Conservation (phyloP, 1,139 yeast species). For the Arxiozyma heterogenica region DNA sequence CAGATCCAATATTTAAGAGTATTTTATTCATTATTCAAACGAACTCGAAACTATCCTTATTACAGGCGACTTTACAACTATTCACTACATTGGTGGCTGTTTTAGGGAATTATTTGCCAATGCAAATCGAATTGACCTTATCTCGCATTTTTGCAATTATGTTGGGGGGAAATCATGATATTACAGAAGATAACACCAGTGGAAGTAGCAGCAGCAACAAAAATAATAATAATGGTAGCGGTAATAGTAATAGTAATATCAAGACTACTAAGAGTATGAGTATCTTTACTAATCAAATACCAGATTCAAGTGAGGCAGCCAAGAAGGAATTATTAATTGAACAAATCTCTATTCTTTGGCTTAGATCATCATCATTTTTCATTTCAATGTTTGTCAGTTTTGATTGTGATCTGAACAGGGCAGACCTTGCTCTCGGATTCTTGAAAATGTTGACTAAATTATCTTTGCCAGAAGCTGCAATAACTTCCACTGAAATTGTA, state of each 20-base stretch:
- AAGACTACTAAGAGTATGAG: neutral
- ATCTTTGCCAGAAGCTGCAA: conserved; percentile 73
- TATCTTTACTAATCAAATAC: neutral
- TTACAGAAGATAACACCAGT: conserved; percentile 17
- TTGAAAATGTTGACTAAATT: conserved; percentile 65
- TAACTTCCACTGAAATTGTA: conserved; percentile 69
- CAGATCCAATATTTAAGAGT: conserved; percentile 77
- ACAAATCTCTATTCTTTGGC: conserved; percentile 74
- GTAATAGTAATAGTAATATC: neutral
- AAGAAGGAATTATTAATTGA: conserved; percentile 78
- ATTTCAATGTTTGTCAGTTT: conserved; percentile 69
- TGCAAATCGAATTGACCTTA: conserved; percentile 61
- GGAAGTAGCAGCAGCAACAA: neutral
- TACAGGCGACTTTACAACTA: conserved; percentile 68
- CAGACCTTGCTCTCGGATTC: conserved; percentile 65
- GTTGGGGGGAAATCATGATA: conserved; percentile 29
- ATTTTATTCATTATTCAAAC: conserved; percentile 70
- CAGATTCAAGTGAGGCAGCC: conserved; percentile 34
- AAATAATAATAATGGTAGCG: neutral
- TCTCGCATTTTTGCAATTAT: conserved; percentile 50
- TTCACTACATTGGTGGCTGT: conserved; percentile 59
- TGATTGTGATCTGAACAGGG: conserved; percentile 85
- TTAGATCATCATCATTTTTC: conserved; percentile 72
- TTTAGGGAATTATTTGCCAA: conserved; percentile 48
- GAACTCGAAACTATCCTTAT: conserved; percentile 53